phyloP scores from a whole-genome alignment of 2,329 filamentous ascomycete genomes.

The Cryphonectria naterciae region DNA sequence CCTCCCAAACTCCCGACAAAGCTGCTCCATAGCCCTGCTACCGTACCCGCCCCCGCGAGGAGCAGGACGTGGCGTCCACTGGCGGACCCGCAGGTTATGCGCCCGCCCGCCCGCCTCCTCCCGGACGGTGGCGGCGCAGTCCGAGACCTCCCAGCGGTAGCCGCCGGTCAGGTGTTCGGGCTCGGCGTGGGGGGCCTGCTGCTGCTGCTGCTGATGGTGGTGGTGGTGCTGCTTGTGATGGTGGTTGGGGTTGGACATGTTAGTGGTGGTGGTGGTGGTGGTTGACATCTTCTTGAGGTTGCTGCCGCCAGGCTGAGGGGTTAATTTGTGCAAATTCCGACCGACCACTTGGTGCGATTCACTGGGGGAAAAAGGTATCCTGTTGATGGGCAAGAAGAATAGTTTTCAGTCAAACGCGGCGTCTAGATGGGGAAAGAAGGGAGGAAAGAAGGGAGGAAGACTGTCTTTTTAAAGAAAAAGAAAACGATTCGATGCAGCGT shows the following conservation, averaged over 20 bases:
- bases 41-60: background rate
- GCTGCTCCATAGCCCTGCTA: background rate
- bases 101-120: background rate
- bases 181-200: background rate
- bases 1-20: constrained; percentile 13
- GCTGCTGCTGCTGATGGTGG: background rate
- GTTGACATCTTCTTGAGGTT: background rate
- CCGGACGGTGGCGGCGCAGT: background rate
- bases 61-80: constrained; percentile 9
- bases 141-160: background rate
- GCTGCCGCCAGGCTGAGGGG: no score
- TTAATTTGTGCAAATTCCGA: no score
- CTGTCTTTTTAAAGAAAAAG: background rate
- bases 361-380: no score
- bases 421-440: background rate
- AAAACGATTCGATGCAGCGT: background rate
- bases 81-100: background rate
- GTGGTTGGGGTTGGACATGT: background rate
- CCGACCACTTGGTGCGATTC: no score
- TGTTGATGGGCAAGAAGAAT: no score
- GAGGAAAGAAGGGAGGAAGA: background rate
- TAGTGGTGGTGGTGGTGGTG: background rate
- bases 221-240: background rate
- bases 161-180: constrained; percentile 8
- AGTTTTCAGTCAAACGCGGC: no score